phyloP scores from a whole-genome alignment of 768 basidiomycete genomes.

The Rhodotorula toruloides region DNA sequence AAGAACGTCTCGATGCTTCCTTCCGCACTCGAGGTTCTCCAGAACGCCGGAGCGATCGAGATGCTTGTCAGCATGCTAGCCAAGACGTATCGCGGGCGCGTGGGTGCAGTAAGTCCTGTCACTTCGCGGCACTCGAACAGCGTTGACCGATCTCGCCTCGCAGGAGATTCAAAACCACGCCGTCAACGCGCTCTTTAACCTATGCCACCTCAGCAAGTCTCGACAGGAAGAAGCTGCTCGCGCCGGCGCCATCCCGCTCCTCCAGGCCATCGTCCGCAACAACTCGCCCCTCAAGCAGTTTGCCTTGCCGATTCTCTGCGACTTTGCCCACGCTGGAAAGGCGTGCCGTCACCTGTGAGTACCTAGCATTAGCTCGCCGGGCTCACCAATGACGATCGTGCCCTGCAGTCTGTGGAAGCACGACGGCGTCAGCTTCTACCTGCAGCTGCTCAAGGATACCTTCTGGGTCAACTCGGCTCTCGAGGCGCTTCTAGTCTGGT shows the following conservation, averaged over 20 bases:
- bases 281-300: constrained; percentile 94
- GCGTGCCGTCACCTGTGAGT: constrained; percentile 66
- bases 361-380: background rate
- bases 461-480: constrained; percentile 89
- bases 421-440: constrained; percentile 75
- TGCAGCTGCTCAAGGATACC: constrained; percentile 70
- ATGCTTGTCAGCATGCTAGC: constrained; percentile 79
- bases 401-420: constrained; percentile 65
- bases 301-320: constrained; percentile 91
- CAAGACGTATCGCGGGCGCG: constrained; percentile 68
- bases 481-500: constrained; percentile 88
- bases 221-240: constrained; percentile 96
- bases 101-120: constrained; percentile 61
- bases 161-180: constrained; percentile 97
- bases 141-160: background rate
- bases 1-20: constrained; percentile 95
- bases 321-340: constrained; percentile 91
- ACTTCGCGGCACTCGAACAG: background rate
- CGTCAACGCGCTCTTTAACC: constrained; percentile 94
- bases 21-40: constrained; percentile 80
- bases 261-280: constrained; percentile 80
- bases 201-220: constrained; percentile 87
- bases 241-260: constrained; percentile 85
- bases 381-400: background rate
- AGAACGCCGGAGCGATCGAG: constrained; percentile 92